phyloP scores from a whole-genome alignment of 768 basidiomycete genomes.

The Phaeotremella fagi region DNA sequence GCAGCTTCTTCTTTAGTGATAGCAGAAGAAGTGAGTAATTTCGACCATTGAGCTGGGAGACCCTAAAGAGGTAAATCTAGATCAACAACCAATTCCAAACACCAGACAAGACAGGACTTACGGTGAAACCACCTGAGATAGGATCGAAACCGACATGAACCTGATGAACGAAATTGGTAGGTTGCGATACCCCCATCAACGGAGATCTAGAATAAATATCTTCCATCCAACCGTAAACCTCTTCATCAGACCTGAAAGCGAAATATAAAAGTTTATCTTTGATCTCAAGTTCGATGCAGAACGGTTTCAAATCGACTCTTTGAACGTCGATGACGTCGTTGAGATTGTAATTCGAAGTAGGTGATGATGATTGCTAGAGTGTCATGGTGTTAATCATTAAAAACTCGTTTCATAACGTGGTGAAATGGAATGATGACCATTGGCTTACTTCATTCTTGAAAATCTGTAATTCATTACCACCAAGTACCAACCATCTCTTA shows the following conservation, averaged over 20 bases:
- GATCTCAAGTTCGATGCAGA: conserved; percentile 81
- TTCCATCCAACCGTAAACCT: conserved; percentile 97
- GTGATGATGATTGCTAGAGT: conserved; percentile 15
- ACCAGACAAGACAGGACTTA: conserved; percentile 48
- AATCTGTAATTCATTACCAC: conserved; percentile 69
- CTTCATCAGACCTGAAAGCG: conserved; percentile 61
- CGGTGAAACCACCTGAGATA: conserved; percentile 86
- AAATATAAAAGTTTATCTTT: conserved; percentile 82
- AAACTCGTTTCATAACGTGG: too few relatives aligned
- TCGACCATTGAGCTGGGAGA: conserved; percentile 95
- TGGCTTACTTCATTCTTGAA: conserved; percentile 94
- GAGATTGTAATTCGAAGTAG: conserved; percentile 53
- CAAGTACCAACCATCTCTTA: conserved; percentile 82
- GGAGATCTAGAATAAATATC: conserved; percentile 90
- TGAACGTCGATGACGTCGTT: conserved; percentile 77
- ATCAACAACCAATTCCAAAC: background rate
- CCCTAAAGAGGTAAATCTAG: conserved; percentile 59
- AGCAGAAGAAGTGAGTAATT: conserved; percentile 91
- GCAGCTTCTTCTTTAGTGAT: conserved; percentile 98
- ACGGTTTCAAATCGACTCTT: conserved; percentile 88
- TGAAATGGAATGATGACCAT: conserved; percentile 48
- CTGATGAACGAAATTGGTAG: conserved; percentile 97
- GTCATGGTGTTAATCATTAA: too few relatives aligned
- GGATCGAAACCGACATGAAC: conserved; percentile 98
- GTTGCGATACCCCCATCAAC: conserved; percentile 85